A percentile compares a stretch with the other conserved stretches of the same genome.
Conservation (phyloP, 2,329 filamentous ascomycete genomes). For the Aureobasidium leucospermi region DNA sequence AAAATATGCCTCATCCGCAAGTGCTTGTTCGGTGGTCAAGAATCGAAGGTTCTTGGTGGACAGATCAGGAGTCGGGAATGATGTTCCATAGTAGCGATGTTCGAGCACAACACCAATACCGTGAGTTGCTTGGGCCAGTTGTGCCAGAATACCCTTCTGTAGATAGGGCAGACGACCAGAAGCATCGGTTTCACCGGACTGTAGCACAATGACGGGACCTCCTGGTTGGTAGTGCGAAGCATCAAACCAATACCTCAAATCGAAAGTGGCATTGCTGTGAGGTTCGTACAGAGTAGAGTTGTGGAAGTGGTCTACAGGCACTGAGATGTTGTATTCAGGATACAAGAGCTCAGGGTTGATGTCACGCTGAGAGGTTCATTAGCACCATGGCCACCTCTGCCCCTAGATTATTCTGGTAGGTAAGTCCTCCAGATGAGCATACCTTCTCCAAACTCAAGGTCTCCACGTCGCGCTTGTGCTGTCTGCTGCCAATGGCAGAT, state of each 20-base stretch:
- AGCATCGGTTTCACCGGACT: slow-evolving; percentile 62
- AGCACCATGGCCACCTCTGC: neutral
- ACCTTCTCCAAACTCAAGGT: neutral
- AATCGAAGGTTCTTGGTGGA: slow-evolving; percentile 67
- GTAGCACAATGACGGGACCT: slow-evolving; percentile 72
- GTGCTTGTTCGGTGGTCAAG: slow-evolving; percentile 72
- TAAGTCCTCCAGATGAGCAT: no score
- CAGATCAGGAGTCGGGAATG: slow-evolving; percentile 61
- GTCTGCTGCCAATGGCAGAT: neutral
- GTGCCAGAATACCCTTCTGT: slow-evolving; percentile 68
- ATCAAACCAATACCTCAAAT: slow-evolving; percentile 78
- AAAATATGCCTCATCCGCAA: slow-evolving; percentile 78
- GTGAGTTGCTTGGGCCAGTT: slow-evolving; percentile 61
- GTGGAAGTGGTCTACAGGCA: slow-evolving; percentile 73
- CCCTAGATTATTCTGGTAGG: no score
- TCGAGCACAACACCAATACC: slow-evolving; percentile 77
- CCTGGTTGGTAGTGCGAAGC: slow-evolving; percentile 65
- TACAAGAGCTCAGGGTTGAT: slow-evolving; percentile 34
- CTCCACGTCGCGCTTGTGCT: neutral
- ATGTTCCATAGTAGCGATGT: slow-evolving; percentile 79
- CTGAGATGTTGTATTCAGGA: slow-evolving; percentile 45
- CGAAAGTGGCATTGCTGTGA: slow-evolving; percentile 60
- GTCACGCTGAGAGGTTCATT: slow-evolving; percentile 15
- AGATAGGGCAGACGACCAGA: slow-evolving; percentile 60
- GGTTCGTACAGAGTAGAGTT: slow-evolving; percentile 72